phyloP scores from a whole-genome alignment of 2,329 filamentous ascomycete genomes.

The Paecilomyces sp. region DNA sequence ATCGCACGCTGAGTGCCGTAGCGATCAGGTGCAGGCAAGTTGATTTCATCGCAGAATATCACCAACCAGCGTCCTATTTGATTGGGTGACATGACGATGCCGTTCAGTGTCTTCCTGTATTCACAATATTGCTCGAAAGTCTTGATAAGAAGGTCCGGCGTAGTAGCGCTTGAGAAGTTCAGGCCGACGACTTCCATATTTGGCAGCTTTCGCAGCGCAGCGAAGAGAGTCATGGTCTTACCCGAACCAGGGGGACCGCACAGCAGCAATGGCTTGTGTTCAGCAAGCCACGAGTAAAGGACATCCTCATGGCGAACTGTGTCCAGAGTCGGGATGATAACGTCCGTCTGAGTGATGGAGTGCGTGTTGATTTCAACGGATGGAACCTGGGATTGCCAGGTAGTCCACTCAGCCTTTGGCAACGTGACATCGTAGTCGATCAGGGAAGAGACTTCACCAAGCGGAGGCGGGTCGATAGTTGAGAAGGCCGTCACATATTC shows the following conservation, averaged over 20 bases:
- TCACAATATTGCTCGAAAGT: slow-evolving; percentile 99
- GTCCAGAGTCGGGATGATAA: slow-evolving; percentile 95
- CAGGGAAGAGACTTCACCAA: slow-evolving; percentile 72
- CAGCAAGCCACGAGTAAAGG: slow-evolving; percentile 98
- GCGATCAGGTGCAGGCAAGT: slow-evolving; percentile 92
- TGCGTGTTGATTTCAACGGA: slow-evolving; percentile 96
- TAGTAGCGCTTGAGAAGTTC: slow-evolving; percentile 98
- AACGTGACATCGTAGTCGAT: slow-evolving; percentile 93
- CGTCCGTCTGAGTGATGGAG: slow-evolving; percentile 93
- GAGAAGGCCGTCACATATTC: slow-evolving; percentile 76
- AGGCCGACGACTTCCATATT: slow-evolving; percentile 99
- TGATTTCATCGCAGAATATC: slow-evolving; percentile 99
- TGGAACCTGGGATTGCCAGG: slow-evolving; percentile 93
- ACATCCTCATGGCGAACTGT: slow-evolving; percentile 97
- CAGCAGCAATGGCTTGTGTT: slow-evolving; percentile 93
- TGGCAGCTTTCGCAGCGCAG: slow-evolving; percentile 87
- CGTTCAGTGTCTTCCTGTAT: slow-evolving; percentile 97
- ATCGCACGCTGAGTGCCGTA: slow-evolving; percentile 97
- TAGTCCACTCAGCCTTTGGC: slow-evolving; percentile 79
- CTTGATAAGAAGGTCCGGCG: slow-evolving; percentile 94
- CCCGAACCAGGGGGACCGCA: slow-evolving; percentile 97
- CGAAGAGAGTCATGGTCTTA: slow-evolving; percentile 99
- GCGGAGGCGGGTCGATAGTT: slow-evolving; percentile 74
- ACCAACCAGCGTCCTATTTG: slow-evolving; percentile 98
- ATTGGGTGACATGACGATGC: slow-evolving; percentile 88